phyloP scores from a whole-genome alignment of 768 basidiomycete species.

The Lactarius pseudohatsudake region DNA sequence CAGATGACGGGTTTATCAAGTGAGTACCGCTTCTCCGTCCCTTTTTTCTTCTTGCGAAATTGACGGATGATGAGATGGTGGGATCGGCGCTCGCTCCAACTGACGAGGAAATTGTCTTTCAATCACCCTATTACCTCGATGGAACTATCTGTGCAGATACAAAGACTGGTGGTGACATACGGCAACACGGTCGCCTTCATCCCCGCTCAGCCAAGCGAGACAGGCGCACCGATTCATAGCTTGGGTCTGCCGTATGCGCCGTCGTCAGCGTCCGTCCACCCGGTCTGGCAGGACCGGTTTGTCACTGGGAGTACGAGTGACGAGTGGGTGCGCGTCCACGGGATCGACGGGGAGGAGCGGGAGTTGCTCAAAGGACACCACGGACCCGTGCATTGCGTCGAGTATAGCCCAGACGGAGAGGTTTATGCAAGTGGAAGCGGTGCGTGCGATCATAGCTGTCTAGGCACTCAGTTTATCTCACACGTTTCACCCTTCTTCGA shows the following conservation, averaged over 20 bases:
- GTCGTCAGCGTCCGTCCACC: constrained; percentile 94
- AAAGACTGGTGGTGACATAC: constrained; percentile 84
- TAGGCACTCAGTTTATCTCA: constrained; percentile 14
- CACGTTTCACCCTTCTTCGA: constrained; percentile 18
- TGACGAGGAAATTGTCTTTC: constrained; percentile 70
- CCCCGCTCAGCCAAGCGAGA: constrained; percentile 55
- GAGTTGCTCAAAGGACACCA: constrained; percentile 96
- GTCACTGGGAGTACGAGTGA: constrained; percentile 88
- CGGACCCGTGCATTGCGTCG: constrained; percentile 93
- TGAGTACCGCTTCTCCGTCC: constrained; percentile 38
- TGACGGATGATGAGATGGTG: constrained; percentile 70
- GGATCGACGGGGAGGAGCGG: constrained; percentile 83
- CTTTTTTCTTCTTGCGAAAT: background rate
- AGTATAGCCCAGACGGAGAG: constrained; percentile 95
- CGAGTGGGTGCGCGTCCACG: constrained; percentile 96
- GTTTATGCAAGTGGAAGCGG: constrained; percentile 97
- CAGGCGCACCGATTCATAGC: constrained; percentile 65
- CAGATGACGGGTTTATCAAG: constrained; percentile 92
- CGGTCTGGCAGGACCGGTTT: constrained; percentile 83
- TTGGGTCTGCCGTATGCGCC: constrained; percentile 82
- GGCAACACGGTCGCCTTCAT: constrained; percentile 94
- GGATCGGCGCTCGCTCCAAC: constrained; percentile 80
- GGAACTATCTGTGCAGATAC: constrained; percentile 83
- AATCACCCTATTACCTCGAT: constrained; percentile 86
- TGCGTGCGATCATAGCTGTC: constrained; percentile 43